Percentiles rank a stretch among this genome's conserved stretches.
phyloP scores from a whole-genome alignment of 768 basidiomycete species.

The Mycena chlorophos region DNA sequence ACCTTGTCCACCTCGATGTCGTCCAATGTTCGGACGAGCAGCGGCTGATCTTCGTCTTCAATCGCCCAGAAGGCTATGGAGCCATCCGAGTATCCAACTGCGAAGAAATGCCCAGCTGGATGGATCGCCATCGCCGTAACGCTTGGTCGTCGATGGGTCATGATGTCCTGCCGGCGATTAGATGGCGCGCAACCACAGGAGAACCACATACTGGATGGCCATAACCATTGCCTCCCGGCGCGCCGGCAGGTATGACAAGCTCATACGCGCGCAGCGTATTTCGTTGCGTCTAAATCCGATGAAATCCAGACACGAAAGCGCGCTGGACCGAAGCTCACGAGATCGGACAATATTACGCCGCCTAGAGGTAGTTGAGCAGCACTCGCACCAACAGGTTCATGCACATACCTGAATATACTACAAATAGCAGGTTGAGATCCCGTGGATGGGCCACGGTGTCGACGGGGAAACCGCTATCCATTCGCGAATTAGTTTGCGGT shows the following conservation, averaged over 20 bases:
- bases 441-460: conserved; percentile 71
- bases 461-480: conserved; percentile 48
- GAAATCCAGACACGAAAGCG: not conserved
- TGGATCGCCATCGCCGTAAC: conserved; percentile 74
- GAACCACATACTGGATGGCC: conserved; percentile 44
- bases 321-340: conserved; percentile 40
- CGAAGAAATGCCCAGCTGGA: conserved; percentile 75
- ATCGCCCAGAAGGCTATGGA: conserved; percentile 81
- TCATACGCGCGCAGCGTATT: conserved; percentile 64
- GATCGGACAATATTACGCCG: conserved; percentile 59
- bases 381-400: not conserved
- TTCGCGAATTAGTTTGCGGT: conserved; percentile 13
- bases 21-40: conserved; percentile 72
- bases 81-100: conserved; percentile 80
- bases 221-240: conserved; percentile 76
- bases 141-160: conserved; percentile 66
- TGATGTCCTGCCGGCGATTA: conserved; percentile 40
- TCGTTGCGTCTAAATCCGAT: conserved; percentile 41
- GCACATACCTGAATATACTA: conserved; percentile 71
- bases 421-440: conserved; percentile 67
- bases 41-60: conserved; percentile 73
- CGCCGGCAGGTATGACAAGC: conserved; percentile 72
- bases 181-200: not conserved
- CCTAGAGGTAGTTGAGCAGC: conserved; percentile 37
- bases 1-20: conserved; percentile 53